Evolutionary conservation across 2,329 filamentous ascomycete species (phyloP).

Genomic region (Leptosphaerulina australis): DNA sequence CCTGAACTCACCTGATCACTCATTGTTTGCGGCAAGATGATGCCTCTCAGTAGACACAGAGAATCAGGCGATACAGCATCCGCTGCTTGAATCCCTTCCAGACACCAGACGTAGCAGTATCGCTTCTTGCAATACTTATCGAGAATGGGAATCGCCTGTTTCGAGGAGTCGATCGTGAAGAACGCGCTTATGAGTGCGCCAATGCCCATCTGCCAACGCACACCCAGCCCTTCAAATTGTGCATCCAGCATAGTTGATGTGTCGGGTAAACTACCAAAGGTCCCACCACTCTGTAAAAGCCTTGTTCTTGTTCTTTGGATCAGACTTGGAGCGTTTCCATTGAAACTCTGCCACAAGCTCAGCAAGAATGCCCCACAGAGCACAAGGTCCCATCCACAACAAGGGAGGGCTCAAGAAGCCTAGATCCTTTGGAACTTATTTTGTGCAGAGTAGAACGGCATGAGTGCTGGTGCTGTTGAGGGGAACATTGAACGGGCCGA

Average conservation of each 20-base stretch:
- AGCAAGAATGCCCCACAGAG: constrained; percentile 57
- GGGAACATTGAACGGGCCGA: constrained; percentile 61
- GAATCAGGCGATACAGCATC: constrained; percentile 47
- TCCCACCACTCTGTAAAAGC: constrained; percentile 58
- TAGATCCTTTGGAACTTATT: constrained; percentile 53
- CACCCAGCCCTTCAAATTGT: constrained; percentile 59
- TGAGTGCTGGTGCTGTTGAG: constrained; percentile 63
- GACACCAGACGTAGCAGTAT: constrained; percentile 51
- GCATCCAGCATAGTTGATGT: constrained; percentile 63
- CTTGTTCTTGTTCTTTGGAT: constrained; percentile 60
- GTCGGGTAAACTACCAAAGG: constrained; percentile 56
- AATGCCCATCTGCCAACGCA: constrained; percentile 55
- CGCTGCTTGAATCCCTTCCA: constrained; percentile 51
- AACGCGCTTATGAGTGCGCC: constrained; percentile 51
- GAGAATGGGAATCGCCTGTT: constrained; percentile 54
- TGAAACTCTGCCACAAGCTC: constrained; percentile 65
- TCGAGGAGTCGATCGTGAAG: constrained; percentile 55
- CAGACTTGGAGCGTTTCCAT: constrained; percentile 59
- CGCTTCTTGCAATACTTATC: constrained; percentile 56
- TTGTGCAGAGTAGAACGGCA: constrained; percentile 58
- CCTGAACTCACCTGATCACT: not conserved
- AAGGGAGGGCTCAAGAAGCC: constrained; percentile 50
- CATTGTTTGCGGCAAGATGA: not conserved
- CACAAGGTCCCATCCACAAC: constrained; percentile 60
- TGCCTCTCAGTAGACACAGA: constrained; percentile 40